Evolutionary conservation across 2,329 filamentous ascomycete genomes (phyloP).

Genomic region (Diaporthe longicolla): DNA sequence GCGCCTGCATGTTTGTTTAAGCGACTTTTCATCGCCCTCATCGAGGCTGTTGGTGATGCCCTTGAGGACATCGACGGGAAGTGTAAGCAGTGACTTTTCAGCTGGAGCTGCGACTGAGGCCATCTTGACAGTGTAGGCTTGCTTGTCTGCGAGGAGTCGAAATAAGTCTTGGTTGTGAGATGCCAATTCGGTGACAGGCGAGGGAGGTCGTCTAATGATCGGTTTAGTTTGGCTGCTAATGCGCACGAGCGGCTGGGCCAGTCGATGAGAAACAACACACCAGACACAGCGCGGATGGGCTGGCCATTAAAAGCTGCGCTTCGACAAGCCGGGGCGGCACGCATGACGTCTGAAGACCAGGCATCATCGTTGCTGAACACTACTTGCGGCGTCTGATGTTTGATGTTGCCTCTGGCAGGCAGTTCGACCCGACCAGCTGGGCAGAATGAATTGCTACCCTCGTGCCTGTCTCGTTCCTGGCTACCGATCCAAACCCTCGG

Average conservation of each 20-base stretch:
- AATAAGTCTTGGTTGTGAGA: neutral
- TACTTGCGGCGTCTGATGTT: slow-evolving; percentile 29
- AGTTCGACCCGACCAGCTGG: neutral
- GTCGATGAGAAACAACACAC: neutral
- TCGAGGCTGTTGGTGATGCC: slow-evolving; percentile 37
- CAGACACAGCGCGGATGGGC: slow-evolving; percentile 10
- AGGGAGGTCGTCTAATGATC: slow-evolving; percentile 8
- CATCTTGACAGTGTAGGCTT: slow-evolving; percentile 12
- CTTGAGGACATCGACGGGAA: slow-evolving; percentile 38
- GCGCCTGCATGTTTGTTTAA: slow-evolving; percentile 34
- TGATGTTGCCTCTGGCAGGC: slow-evolving; percentile 11
- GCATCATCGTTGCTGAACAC: slow-evolving; percentile 27
- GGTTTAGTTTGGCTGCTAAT: neutral
- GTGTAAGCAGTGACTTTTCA: slow-evolving; percentile 28
- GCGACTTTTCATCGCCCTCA: slow-evolving; percentile 21
- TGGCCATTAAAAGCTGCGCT: slow-evolving; percentile 27
- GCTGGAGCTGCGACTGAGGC: neutral
- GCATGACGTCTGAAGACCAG: slow-evolving; percentile 28
- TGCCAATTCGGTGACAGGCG: neutral
- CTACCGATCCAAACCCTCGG: slow-evolving; percentile 2
- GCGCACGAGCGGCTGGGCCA: neutral
- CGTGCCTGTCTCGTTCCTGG: neutral
- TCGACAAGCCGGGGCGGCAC: neutral
- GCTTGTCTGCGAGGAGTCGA: neutral
- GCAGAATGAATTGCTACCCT: neutral